Evolutionary conservation across 176 grass and related monocot genomes (phyloP).

Genomic region (Elymus sibiricus): DNA sequence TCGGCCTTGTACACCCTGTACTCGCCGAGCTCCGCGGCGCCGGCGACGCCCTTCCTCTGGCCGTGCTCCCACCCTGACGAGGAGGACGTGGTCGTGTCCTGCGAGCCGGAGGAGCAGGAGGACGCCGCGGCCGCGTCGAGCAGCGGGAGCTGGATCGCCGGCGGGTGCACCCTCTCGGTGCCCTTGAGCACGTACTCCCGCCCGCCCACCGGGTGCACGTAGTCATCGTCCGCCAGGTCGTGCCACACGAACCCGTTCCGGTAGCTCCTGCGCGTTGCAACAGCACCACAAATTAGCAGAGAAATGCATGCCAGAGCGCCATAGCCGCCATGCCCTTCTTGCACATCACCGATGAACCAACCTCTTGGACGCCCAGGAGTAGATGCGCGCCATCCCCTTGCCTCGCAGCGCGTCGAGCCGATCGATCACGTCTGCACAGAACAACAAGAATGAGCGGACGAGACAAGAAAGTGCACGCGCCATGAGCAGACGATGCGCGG

Average conservation of each 20-base stretch:
- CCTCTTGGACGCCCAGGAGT: slow-evolving; percentile 93
- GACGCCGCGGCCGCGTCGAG: slow-evolving; percentile 29
- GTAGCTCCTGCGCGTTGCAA: slow-evolving; percentile 64
- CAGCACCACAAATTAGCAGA: not conserved
- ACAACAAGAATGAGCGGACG: not conserved
- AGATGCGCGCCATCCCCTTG: slow-evolving; percentile 66
- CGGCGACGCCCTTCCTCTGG: slow-evolving; percentile 20
- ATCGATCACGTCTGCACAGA: slow-evolving; percentile 58
- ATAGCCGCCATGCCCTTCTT: not conserved
- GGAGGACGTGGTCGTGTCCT: slow-evolving; percentile 36
- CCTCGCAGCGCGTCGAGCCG: slow-evolving; percentile 79
- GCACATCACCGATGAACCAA: not conserved
- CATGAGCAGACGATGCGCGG: not conserved
- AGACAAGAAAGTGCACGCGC: not conserved
- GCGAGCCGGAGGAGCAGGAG: slow-evolving; percentile 44
- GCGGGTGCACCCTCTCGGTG: slow-evolving; percentile 56
- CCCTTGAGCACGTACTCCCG: slow-evolving; percentile 96
- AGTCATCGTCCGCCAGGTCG: slow-evolving; percentile 75
- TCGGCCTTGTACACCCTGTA: slow-evolving; percentile 51
- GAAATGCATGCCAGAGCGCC: not conserved
- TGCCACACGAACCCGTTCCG: slow-evolving; percentile 96
- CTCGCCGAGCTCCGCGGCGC: not conserved
- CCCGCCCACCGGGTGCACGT: slow-evolving; percentile 73
- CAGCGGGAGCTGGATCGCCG: slow-evolving; percentile 7
- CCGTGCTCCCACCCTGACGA: slow-evolving; percentile 33